These are phyloP conservation scores for Fistulifera pelliculosa DNA, from an alignment of 108 stramenopile genomes.

Conservation along the genomic window DNA sequence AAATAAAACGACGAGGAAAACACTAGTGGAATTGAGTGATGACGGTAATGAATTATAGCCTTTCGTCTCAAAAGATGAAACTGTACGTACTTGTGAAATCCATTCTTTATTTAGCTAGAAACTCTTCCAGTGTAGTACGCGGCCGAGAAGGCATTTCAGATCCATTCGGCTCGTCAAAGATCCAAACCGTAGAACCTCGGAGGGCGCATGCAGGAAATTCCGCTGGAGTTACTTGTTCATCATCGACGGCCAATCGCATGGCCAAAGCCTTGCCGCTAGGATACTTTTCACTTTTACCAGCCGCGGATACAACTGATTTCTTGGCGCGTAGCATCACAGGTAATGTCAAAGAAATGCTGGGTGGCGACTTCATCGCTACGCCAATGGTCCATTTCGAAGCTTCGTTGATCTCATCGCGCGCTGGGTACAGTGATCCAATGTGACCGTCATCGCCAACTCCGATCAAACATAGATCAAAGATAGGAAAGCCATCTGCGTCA, in stretches of 20 bases:
- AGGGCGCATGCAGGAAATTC: constrained; percentile 65
- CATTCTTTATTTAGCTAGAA: too few species aligned
- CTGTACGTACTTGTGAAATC: too few species aligned
- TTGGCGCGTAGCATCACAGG: constrained; percentile 63
- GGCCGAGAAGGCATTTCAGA: constrained; percentile 17
- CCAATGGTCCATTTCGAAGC: constrained; percentile 43
- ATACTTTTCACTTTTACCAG: constrained; percentile 67
- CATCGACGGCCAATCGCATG: constrained; percentile 61
- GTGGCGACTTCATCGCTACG: constrained; percentile 61
- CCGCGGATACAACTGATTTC: constrained; percentile 57
- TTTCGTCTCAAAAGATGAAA: too few species aligned
- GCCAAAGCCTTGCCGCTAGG: constrained; percentile 65
- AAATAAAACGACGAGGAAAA: too few species aligned
- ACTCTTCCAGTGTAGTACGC: too few species aligned
- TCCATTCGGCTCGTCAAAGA: constrained; percentile 64
- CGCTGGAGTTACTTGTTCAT: constrained; percentile 36
- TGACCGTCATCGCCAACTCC: constrained; percentile 84
- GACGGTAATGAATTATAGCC: too few species aligned
- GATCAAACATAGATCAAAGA: constrained; percentile 71
- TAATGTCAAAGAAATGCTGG: constrained; percentile 54
- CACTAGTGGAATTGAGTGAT: too few species aligned
- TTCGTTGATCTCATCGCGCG: constrained; percentile 45
- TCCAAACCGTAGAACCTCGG: constrained; percentile 50
- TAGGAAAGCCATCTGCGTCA: constrained; percentile 49
- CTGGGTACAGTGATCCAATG: constrained; percentile 65